Percentiles rank a stretch among this genome's conserved stretches.
These are phyloP conservation scores for Teunomyces atbi DNA, from an alignment of 805 yeast genomes.

Conservation along the genomic window DNA sequence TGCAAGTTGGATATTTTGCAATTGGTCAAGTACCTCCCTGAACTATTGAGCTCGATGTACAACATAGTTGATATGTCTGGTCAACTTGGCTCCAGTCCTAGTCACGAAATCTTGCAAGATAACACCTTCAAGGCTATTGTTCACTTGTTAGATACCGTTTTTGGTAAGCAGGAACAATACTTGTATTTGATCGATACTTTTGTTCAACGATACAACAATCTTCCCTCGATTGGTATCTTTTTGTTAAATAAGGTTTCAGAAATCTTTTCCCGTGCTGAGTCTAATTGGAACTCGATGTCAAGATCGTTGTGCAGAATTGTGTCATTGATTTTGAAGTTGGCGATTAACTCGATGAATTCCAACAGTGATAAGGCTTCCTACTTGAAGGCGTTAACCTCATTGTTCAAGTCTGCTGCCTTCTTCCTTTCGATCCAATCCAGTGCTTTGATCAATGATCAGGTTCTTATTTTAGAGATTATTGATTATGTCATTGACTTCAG, in stretches of 20 bases:
- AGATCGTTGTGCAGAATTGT: slow-evolving; percentile 63
- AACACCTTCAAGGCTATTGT: slow-evolving; percentile 54
- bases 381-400: slow-evolving; percentile 31
- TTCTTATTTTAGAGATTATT: slow-evolving; percentile 56
- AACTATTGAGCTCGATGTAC: slow-evolving; percentile 42
- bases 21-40: slow-evolving; percentile 61
- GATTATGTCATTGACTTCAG: slow-evolving; percentile 53
- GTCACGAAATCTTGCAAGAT: slow-evolving; percentile 32
- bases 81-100: slow-evolving; percentile 21
- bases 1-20: slow-evolving; percentile 54
- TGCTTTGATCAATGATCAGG: slow-evolving; percentile 57
- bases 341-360: slow-evolving; percentile 24
- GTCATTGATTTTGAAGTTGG: slow-evolving; percentile 47
- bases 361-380: slow-evolving; percentile 20
- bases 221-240: slow-evolving; percentile 53
- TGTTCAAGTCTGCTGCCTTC: slow-evolving; percentile 36
- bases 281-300: slow-evolving; percentile 61
- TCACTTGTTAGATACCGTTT: slow-evolving; percentile 57
- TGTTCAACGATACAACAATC: slow-evolving; percentile 28
- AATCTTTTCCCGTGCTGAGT: slow-evolving; percentile 47
- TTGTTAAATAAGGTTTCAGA: slow-evolving; percentile 46
- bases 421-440: slow-evolving; percentile 51
- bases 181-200: slow-evolving; percentile 55
- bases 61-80: slow-evolving; percentile 28
- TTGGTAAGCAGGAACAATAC: slow-evolving; percentile 67